Base-by-base conservation (phyloP, 2,329 filamentous ascomycete genomes). In the Pseudogymnoascus sp. region DNA sequence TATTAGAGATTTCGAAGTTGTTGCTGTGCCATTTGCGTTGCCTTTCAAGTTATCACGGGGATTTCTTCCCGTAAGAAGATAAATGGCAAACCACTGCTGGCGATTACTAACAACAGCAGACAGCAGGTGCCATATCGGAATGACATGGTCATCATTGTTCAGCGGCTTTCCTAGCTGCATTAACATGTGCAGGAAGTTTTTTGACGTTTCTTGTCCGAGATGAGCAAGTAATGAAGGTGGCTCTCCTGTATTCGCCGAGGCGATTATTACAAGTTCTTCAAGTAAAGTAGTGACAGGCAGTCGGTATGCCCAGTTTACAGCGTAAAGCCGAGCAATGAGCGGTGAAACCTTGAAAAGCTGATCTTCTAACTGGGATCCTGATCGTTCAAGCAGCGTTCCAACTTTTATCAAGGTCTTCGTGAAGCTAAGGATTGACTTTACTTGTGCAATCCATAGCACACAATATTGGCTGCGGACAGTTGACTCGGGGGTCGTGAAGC, bases 71-170 rank as follows among this genome's bases (percentile, higher is more conserved):
- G 92, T 97, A 39, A 97, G 84, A 7, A 99, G 81, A 71, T 92
- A 96, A 65, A 96, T 91, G 0, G 93, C 91, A 78, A 99, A 90
- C 90, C 93, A 97, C 71, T 96, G 92, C 72, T 99, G 94, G 65
- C 91, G 87, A 72, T 91, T 92, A 67, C 89, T 89, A 64, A 99
- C 84, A 55, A 97, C 88, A 2, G 88, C 87, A 2, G 92, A 90
- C 61, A 97, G 85, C 70, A 99, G 87, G 62, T 84, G 85, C 94
- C 93, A 99, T 17, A 91, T 88, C 6, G 81, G 80, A 42, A 84
- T 82, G 41, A 89, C 84, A 61, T 91, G 84, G 5, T 79, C 74
- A 2, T 82, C 76, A 67, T 91, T 80, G 60, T 83, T 80, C 63
- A 94, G 83, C 3, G 92, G 91, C 67, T 85, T 86, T 67, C 93